Base-by-base conservation (phyloP, 768 basidiomycete species). In the Trametes meyenii region DNA sequence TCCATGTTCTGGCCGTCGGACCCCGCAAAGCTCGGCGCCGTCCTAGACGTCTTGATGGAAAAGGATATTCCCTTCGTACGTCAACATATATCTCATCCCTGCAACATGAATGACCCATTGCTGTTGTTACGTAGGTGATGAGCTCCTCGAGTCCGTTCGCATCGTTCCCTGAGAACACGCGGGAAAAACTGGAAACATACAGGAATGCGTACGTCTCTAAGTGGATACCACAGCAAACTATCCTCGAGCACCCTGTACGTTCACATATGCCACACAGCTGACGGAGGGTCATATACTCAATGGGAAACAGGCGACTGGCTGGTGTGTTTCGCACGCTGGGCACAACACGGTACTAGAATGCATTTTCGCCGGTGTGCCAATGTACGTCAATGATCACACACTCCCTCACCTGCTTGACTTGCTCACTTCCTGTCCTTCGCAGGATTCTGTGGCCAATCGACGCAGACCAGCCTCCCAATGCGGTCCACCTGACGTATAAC, bases 391-490 rank as follows among this genome's bases (percentile, higher is more conserved):
- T 16, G 4, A 14, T 16, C 38, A 4, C 1, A 17, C 13, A 12
- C 38, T 11, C 7, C n/a, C 43, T 14, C 3, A 1, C 2, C 1
- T 8, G 7, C 10, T 2, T 7, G 11, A 21, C 35, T 33, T 2
- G 11, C 36, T 23, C 43, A 14, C 26, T 3, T 21, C 33, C 29
- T 24, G 7, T 5, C 5, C 11, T 13, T 3, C 19, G 10, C 35
- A 72, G 66, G 63, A 69, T 70, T 19, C 56, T 65, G 21, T 72
- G 69, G 68, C 69, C 71, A 14, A 61, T 67, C 42, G 29, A 24
- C 43, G 53, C 14, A 50, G 67, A 60, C 49, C 70, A 71, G 48
- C 63, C 71, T 1, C 13, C 50, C 14, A 70, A 71, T 46, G 58
- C 66, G 23, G 43, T 69, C 10, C 58, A 66, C n/a, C 46, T 68